These are phyloP conservation scores for Venturia asperata DNA, from an alignment of 2,329 filamentous ascomycete species.

Conservation along the genomic window DNA sequence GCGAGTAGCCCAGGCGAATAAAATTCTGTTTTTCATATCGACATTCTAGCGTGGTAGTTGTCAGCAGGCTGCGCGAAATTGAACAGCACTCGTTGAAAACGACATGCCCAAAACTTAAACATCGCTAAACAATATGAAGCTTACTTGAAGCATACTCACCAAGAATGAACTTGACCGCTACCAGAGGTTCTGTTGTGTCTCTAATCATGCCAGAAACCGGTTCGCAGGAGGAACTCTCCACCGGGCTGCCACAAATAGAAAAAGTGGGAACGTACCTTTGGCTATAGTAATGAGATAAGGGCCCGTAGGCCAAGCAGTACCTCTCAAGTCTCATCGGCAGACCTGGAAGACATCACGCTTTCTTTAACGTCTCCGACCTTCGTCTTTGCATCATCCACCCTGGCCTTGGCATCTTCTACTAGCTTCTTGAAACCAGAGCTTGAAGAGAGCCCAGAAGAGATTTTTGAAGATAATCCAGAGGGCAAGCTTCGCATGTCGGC, in stretches of 20 bases:
- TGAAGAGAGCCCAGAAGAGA: neutral
- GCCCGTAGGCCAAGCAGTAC: neutral
- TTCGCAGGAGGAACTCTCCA: neutral
- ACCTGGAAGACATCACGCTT: neutral
- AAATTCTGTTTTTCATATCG: neutral
- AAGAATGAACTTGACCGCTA: too few species aligned
- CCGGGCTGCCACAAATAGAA: neutral
- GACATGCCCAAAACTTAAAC: too few species aligned
- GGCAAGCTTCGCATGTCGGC: conserved; percentile 5
- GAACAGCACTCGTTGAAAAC: neutral
- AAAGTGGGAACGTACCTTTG: neutral
- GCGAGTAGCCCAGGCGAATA: neutral
- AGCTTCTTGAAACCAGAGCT: conserved; percentile 15
- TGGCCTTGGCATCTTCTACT: conserved; percentile 14
- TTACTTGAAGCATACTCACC: too few species aligned
- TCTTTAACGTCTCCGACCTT: neutral
- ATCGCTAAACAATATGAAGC: too few species aligned
- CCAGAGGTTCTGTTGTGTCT: neutral
- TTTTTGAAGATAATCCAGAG: neutral
- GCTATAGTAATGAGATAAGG: neutral
- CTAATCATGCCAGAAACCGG: neutral
- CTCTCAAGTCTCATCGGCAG: neutral
- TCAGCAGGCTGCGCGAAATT: neutral
- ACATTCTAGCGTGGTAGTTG: neutral
- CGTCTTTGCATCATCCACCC: conserved; percentile 7